A percentile compares a stretch with the other conserved stretches of the same genome.
Conservation (phyloP, 257 asterid species). For the Anisodus tanguticus region DNA sequence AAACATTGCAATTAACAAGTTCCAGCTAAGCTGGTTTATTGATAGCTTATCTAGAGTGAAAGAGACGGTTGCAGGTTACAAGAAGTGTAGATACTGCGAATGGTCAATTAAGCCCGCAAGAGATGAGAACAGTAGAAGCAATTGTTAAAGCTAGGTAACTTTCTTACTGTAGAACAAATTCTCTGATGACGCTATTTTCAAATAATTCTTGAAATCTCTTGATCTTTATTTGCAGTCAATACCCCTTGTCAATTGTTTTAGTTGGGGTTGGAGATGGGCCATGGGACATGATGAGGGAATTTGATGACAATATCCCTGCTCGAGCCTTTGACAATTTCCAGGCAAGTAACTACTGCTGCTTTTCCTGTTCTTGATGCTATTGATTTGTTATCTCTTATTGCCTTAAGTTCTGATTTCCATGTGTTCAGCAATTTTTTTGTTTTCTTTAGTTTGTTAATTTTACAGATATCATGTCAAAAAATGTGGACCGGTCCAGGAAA, state of each 20-base stretch:
- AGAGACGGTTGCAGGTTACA: constrained; percentile 60
- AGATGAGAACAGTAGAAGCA: constrained; percentile 90
- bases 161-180: not conserved
- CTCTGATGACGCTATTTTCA: not conserved
- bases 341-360: constrained; percentile 47
- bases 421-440: not conserved
- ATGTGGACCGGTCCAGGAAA: constrained; percentile 66
- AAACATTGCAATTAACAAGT: not conserved
- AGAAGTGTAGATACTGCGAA: constrained; percentile 83
- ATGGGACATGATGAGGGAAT: constrained; percentile 97
- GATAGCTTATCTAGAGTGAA: not conserved
- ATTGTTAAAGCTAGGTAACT: constrained; percentile 92
- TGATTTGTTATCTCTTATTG: constrained; percentile 22
- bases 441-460: constrained; percentile 81
- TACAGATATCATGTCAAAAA: constrained; percentile 85
- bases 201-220: not conserved
- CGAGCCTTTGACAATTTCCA: constrained; percentile 93
- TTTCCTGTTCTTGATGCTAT: not conserved
- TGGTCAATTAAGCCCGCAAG: constrained; percentile 89
- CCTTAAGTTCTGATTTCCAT: constrained; percentile 31
- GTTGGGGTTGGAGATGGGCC: constrained; percentile 99
- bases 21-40: not conserved
- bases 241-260: constrained; percentile 79
- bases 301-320: constrained; percentile 91
- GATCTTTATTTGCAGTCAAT: constrained; percentile 56